These are phyloP conservation scores for Lepiota venenata DNA, from an alignment of 768 basidiomycete genomes.

Conservation along the genomic window DNA sequence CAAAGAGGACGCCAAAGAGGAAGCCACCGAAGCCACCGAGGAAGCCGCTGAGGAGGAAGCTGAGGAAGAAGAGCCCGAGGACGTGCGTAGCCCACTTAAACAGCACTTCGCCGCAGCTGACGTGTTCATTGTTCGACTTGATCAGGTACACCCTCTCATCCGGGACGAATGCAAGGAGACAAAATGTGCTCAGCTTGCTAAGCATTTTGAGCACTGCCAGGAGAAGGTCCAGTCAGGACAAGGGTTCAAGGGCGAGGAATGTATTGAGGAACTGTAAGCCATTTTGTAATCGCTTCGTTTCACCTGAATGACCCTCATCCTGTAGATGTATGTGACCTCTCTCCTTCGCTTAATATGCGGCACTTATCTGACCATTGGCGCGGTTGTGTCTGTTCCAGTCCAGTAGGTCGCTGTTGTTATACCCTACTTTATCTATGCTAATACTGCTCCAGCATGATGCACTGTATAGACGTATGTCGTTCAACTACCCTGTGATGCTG, in stretches of 20 bases:
- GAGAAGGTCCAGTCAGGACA: constrained; percentile 82
- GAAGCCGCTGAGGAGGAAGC: constrained; percentile 28
- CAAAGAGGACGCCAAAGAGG: constrained; percentile 32
- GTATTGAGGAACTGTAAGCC: constrained; percentile 87
- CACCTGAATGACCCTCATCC: constrained; percentile 8
- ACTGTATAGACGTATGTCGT: constrained; percentile 78
- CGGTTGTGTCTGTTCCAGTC: constrained; percentile 33
- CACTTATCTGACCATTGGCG: constrained; percentile 16
- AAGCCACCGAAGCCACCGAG: constrained; percentile 24
- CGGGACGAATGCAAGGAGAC: constrained; percentile 73
- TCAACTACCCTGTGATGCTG: background rate
- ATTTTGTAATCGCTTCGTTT: constrained; percentile 15
- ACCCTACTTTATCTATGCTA: constrained; percentile 14
- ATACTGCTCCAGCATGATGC: constrained; percentile 68
- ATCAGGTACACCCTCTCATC: constrained; percentile 63
- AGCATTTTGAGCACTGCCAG: constrained; percentile 89
- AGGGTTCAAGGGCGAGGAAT: constrained; percentile 89
- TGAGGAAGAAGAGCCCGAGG: constrained; percentile 67
- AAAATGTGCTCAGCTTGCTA: constrained; percentile 64
- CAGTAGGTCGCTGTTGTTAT: constrained; percentile 49
- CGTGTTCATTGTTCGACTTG: background rate
- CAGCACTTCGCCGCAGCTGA: background rate
- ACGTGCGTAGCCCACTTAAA: constrained; percentile 45
- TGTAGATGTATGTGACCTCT: constrained; percentile 29
- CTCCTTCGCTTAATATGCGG: background rate